Base-by-base conservation (phyloP, 345 rosid genomes). In the Psidium friedrichsthalianum region DNA sequence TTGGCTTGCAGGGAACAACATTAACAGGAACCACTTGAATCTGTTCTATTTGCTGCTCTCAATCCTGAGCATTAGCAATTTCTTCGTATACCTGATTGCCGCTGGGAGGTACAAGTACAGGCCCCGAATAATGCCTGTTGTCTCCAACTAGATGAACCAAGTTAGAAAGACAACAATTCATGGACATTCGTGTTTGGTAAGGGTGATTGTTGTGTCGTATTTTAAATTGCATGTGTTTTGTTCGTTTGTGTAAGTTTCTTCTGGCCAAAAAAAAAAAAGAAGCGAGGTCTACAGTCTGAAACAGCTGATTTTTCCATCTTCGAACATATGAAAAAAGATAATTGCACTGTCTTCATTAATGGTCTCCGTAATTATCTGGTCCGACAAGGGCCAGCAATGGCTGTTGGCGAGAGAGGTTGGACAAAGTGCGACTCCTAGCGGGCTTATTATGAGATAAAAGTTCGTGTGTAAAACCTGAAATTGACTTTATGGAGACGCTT, bases 1-100 rank as follows among this genome's bases (percentile, higher is more conserved):
- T 8, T 94, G 95, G 95, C 88, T 94, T 40, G 92, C 89, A 10
- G 96, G 96, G 15, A 93, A 91, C 83, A 93, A 92, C 59, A 85
- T 93, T 22, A 94, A 94, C 87, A 86, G 90, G 90, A 93, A 92
- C 80, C 91, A 93, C 87, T 82, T 93, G 90, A 87, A 93, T 87
- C 88, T 90, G 82, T 94, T 93, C 87, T 92, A 87, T 86, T 83
- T 86, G 90, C 84, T 94, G 88, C 90, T 94, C 11, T 86, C 94
- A 6, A 52, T 86, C 10, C 29, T 94, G 88, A 91, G 93, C 86
- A 82, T 89, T 83, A 81, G 85, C 87, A 94, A 93, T 89, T 93
- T 93, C 92, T 83, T 85, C 11, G 78, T 86, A 14, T 94, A 93
- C 84, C 85, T 93, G 88, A 8, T 90, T 42, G 88, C 90, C 44